These are phyloP conservation scores for Aspergillus carlsbadensis DNA, from an alignment of 495 filamentous ascomycete genomes.

Conservation along the genomic window DNA sequence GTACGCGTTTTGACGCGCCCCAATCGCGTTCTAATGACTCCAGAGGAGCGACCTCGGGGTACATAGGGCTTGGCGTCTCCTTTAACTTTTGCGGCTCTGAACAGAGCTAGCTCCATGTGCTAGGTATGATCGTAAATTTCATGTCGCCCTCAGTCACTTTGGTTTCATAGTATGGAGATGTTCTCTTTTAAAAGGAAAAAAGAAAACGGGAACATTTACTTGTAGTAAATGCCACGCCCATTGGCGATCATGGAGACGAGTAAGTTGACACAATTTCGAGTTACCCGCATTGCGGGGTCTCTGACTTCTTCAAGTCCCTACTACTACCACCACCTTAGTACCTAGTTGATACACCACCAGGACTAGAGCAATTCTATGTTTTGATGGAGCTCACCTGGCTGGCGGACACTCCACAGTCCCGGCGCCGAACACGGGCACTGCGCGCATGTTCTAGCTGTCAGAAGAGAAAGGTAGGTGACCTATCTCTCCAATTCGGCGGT, in stretches of 20 bases:
- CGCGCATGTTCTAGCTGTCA: conserved; percentile 38
- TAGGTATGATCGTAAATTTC: too few relatives aligned
- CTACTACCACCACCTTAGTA: background rate
- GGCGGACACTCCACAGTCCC: conserved; percentile 35
- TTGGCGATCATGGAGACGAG: too few relatives aligned
- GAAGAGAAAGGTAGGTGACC: conserved; percentile 32
- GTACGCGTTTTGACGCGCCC: conserved; percentile 1
- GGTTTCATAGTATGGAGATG: too few relatives aligned
- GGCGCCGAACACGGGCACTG: conserved; percentile 33
- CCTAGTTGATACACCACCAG: background rate
- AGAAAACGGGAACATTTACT: too few relatives aligned
- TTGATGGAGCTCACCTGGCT: conserved; percentile 43
- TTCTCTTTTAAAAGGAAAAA: too few relatives aligned
- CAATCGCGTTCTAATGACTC: background rate
- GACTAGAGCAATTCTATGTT: background rate
- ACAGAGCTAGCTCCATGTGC: too few relatives aligned
- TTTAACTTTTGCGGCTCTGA: background rate
- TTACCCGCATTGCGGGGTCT: too few relatives aligned
- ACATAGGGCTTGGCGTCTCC: background rate
- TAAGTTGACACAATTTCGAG: too few relatives aligned
- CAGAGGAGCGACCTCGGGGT: too few relatives aligned
- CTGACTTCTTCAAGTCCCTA: too few relatives aligned
- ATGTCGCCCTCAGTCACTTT: too few relatives aligned
- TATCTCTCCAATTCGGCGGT: background rate
- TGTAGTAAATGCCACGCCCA: too few relatives aligned